These are phyloP conservation scores for Candida incommunis DNA, from an alignment of 805 yeast species.

Conservation along the genomic window DNA sequence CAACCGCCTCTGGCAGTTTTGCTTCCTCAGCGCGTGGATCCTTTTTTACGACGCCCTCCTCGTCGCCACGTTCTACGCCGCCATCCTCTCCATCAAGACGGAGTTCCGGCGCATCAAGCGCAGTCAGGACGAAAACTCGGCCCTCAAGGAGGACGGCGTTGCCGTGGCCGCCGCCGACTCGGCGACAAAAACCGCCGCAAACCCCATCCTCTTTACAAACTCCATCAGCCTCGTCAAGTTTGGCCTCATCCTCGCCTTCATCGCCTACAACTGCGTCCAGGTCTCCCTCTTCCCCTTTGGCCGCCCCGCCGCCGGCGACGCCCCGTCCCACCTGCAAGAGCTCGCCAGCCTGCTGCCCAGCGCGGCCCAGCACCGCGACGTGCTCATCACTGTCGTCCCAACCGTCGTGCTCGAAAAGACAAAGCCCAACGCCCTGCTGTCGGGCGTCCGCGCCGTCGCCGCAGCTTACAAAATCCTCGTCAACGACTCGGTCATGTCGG, in stretches of 20 bases:
- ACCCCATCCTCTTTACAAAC: constrained; percentile 6
- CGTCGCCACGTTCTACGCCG: constrained; percentile 69
- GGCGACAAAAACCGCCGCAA: constrained; percentile 9
- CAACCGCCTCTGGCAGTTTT: constrained; percentile 66
- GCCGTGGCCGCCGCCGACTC: constrained; percentile 50
- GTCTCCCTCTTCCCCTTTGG: constrained; percentile 21
- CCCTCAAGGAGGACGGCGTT: constrained; percentile 87
- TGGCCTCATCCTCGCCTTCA: constrained; percentile 19
- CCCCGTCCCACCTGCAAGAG: constrained; percentile 6
- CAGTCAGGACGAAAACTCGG: constrained; percentile 60
- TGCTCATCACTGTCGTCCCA: constrained; percentile 25
- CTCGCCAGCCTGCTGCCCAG: constrained; percentile 7
- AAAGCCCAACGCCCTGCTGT: constrained; percentile 6
- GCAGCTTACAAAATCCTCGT: constrained; percentile 52
- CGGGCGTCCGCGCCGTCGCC: constrained; percentile 31
- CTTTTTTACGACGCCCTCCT: constrained; percentile 57
- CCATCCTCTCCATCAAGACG: constrained; percentile 72
- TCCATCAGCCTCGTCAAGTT: constrained; percentile 15
- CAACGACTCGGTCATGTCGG: constrained; percentile 67
- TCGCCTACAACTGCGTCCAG: constrained; percentile 23
- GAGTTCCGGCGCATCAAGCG: constrained; percentile 80
- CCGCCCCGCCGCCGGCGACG: constrained; percentile 9
- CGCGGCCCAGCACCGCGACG: constrained; percentile 6
- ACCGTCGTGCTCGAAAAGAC: constrained; percentile 22
- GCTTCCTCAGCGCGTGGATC: constrained; percentile 57